These are phyloP conservation scores for Bipolaris gigantea DNA, from an alignment of 2,329 filamentous ascomycete species.

Conservation along the genomic window DNA sequence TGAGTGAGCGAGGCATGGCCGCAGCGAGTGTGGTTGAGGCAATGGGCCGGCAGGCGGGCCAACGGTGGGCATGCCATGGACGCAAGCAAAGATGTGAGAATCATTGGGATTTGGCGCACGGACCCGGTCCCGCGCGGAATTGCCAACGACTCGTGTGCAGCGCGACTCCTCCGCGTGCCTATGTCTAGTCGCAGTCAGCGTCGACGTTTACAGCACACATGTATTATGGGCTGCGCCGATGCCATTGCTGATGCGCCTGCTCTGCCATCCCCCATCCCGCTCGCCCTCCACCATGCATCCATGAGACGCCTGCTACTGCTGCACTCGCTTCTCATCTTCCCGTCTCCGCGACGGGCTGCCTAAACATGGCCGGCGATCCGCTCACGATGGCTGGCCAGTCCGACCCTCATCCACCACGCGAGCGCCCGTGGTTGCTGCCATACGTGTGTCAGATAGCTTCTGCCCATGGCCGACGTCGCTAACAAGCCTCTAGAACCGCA, in stretches of 20 bases:
- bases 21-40: slow-evolving; percentile 11
- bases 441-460: slow-evolving; percentile 29
- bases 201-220: slow-evolving; percentile 1
- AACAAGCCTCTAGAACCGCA: slow-evolving; percentile 68
- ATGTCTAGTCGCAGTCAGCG: background rate
- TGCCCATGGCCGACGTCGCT: background rate
- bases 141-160: slow-evolving; percentile 1
- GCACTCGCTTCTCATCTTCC: background rate
- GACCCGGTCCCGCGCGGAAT: slow-evolving; percentile 3
- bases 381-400: slow-evolving; percentile 12
- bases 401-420: slow-evolving; percentile 28
- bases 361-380: slow-evolving; percentile 31
- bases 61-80: background rate
- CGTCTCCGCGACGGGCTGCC: slow-evolving; percentile 9
- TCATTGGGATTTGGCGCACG: slow-evolving; percentile 7
- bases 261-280: background rate
- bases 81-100: slow-evolving; percentile 18
- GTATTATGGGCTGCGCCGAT: slow-evolving; percentile 15
- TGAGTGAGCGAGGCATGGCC: slow-evolving; percentile 38
- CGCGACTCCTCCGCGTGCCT: slow-evolving; percentile 22
- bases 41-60: slow-evolving; percentile 1
- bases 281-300: slow-evolving; percentile 1
- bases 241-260: slow-evolving; percentile 6
- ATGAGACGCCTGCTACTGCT: slow-evolving; percentile 3
- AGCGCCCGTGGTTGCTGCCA: slow-evolving; percentile 45